Percentiles rank a stretch among this genome's conserved stretches.
Conservation (phyloP, 1,284 basidiomycete genomes). For the Apiotrichum porosum region DNA sequence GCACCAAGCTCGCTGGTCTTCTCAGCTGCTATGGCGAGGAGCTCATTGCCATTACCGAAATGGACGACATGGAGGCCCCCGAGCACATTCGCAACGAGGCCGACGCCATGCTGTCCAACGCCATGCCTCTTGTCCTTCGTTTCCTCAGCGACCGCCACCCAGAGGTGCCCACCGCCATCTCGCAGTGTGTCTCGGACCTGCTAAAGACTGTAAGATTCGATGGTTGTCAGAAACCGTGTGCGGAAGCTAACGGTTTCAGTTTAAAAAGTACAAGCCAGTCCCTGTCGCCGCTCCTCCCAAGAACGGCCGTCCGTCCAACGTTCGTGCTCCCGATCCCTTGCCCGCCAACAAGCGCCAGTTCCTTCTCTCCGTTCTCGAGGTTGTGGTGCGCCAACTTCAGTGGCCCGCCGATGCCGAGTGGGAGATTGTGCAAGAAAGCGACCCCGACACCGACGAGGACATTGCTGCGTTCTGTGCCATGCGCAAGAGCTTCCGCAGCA, state of each 20-base stretch:
- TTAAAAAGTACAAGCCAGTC: conserved; percentile 24
- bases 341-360: conserved; percentile 68
- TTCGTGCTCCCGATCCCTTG: conserved; percentile 46
- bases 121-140: conserved; percentile 75
- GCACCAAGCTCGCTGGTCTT: conserved; percentile 81
- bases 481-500: conserved; percentile 58
- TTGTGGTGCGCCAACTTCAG: conserved; percentile 69
- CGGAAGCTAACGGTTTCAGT: conserved; percentile 10
- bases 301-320: conserved; percentile 22
- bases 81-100: conserved; percentile 67
- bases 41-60: conserved; percentile 67
- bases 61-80: conserved; percentile 49
- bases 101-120: conserved; percentile 60
- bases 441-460: conserved; percentile 82
- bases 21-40: conserved; percentile 80
- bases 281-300: conserved; percentile 3
- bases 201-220: conserved; percentile 64
- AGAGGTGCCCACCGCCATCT: conserved; percentile 77
- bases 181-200: conserved; percentile 70
- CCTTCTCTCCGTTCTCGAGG: conserved; percentile 70
- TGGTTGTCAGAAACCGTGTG: too few relatives aligned
- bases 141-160: conserved; percentile 88
- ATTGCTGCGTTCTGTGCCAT: conserved; percentile 75
- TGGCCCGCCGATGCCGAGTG: conserved; percentile 69
- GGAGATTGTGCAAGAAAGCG: conserved; percentile 66